Base-by-base conservation (phyloP, 129 eudicot species). In the Artemisia argyi region DNA sequence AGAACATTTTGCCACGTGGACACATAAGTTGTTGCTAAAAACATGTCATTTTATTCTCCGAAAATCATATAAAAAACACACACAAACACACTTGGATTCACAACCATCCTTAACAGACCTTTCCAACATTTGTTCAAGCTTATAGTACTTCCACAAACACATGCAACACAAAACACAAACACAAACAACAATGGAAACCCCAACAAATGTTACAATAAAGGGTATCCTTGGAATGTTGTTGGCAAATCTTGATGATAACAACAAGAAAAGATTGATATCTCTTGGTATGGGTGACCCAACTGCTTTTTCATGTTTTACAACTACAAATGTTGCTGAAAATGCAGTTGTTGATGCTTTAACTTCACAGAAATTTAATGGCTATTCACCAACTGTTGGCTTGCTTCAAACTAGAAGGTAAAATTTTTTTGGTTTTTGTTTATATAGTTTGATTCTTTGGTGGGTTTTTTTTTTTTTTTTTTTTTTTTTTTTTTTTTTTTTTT, bases 241-340 rank as follows among this genome's bases (percentile, higher is more conserved):
- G 84, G 88, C 85, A 1, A 83, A 75, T 74, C 49, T 81, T 51
- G 85, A 82, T 56, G 64, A 60, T 35, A 46, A 68, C 22, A 61
- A 28, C 10, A 73, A 68, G 13, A 83, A 49, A 68, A 65, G 28
- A 22, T 59, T 75, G 16, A 94, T 94, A 74, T 90, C 97, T 7
- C 66, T 94, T 62, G 99, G 99, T 4, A 90, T 94, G 85, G 99
- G 99, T n/a, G 99, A 94, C 82, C 98, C 98, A 1, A 94, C 98
- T 26, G 88, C 86, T 15, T 86, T 84, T 78, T 85, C 98, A 19
- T 94, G 98, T 61, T 94, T 87, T 51, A 82, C 53, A 1, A 84
- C 98, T 0, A 75, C 93, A 47, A 58, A 76, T 30, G 85, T 78
- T 64, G 91, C 91, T 47, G 76, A 82, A 52, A 84, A 88, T 26